Base-by-base conservation (phyloP, 176 grass and related monocot species). In the Rhynchospora tenuis region DNA sequence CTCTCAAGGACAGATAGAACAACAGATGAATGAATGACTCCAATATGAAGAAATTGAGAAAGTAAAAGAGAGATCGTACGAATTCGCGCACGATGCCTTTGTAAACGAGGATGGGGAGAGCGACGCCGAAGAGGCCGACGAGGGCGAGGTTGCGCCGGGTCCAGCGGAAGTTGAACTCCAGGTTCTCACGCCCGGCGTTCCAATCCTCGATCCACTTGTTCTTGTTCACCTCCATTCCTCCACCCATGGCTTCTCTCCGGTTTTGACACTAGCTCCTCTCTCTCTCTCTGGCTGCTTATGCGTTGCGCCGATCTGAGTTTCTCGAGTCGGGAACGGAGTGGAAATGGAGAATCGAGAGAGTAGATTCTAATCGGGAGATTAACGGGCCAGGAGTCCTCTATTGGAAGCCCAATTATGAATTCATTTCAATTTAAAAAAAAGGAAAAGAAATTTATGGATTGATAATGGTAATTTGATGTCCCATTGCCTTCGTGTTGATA, bases 141-240 rank as follows among this genome's bases (percentile, higher is more conserved):
- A 95, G 22, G 84, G 81, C 86, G 50, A 95, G 82, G 65, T 82
- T 95, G 72, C 93, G 93, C 83, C 90, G 88, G 15, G 75, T 89
- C 84, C 90, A 95, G 81, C 93, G 93, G 65, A 95, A 95, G 71
- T 84, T 95, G 52, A 85, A 59, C 84, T 92, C 93, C 20, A 95
- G 86, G 64, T 95, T 95, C 86, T 92, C 93, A 6, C 93, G 84
- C 3, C 81, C 90, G 7, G 86, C 70, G 90, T 86, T 87, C 90
- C 90, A 95, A 28, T 92, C 90, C 84, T 95, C 93, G 86, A 95
- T 90, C 86, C 86, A 95, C 72, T 57, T 42, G 90, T 95, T 95
- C 86, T 83, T 92, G 86, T 92, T 86, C 78, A 95, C 93, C 84
- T 92, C 93, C 93, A 95, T 95, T 33, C 93, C 93, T 87, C 93